These are phyloP conservation scores for Pelagophyceae sp. DNA, from an alignment of 352 stramenopile species.

Conservation along the genomic window DNA sequence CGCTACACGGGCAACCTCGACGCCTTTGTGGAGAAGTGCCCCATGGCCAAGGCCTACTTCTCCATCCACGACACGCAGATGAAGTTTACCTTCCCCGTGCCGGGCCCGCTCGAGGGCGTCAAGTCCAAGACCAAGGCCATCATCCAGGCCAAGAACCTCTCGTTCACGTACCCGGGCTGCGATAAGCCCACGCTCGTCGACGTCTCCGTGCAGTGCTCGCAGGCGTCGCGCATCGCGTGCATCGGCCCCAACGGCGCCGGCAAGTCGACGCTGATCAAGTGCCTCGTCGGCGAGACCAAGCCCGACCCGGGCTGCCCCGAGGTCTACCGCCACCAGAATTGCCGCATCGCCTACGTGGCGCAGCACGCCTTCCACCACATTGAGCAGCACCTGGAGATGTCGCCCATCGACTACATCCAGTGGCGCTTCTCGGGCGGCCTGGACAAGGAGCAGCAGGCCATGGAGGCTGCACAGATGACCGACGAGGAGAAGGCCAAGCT, in stretches of 20 bases:
- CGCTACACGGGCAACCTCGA: constrained; percentile 45
- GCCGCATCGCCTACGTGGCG: constrained; percentile 42
- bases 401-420: constrained; percentile 78
- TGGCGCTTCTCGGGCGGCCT: constrained; percentile 76
- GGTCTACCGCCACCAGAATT: constrained; percentile 18
- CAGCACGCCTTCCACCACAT: constrained; percentile 82
- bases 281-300: constrained; percentile 36
- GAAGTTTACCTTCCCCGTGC: constrained; percentile 38
- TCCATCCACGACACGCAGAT: constrained; percentile 29
- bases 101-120: constrained; percentile 35
- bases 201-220: constrained; percentile 66
- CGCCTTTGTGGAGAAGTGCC: constrained; percentile 40
- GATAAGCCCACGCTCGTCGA: constrained; percentile 43
- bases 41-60: constrained; percentile 43
- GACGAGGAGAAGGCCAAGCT: constrained; percentile 71
- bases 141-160: constrained; percentile 33
- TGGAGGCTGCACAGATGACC: constrained; percentile 34
- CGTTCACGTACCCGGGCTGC: constrained; percentile 30
- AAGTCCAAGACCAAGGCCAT: constrained; percentile 35
- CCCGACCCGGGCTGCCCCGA: constrained; percentile 23
- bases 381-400: constrained; percentile 74
- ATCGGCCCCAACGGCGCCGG: constrained; percentile 63
- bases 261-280: constrained; percentile 66
- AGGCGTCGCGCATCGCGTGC: constrained; percentile 71
- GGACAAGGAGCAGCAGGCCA: constrained; percentile 38